Evolutionary conservation across 805 yeast species (phyloP).

Genomic region (Metschnikowia aberdeeniae): DNA sequence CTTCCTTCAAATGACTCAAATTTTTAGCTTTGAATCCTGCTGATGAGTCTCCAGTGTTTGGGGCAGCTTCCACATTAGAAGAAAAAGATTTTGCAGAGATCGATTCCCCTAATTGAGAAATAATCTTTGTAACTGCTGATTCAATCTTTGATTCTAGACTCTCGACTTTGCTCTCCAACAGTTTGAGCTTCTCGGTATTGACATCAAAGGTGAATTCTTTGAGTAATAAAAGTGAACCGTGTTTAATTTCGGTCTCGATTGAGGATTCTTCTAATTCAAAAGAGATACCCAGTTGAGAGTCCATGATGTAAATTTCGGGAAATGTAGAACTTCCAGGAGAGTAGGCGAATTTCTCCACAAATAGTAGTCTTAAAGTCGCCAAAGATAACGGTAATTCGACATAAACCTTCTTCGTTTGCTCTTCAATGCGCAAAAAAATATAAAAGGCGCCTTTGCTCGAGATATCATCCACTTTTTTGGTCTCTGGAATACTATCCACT

Average conservation of each 20-base stretch:
- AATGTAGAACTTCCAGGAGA: slow-evolving; percentile 67
- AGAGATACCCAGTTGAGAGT: slow-evolving; percentile 51
- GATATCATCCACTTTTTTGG: background rate
- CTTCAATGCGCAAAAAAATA: slow-evolving; percentile 49
- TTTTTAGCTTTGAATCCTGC: slow-evolving; percentile 11
- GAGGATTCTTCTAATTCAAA: slow-evolving; percentile 77
- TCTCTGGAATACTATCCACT: background rate
- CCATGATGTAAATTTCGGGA: slow-evolving; percentile 76
- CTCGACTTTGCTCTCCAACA: slow-evolving; percentile 7
- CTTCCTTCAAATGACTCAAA: slow-evolving; percentile 2
- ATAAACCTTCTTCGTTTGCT: slow-evolving; percentile 51
- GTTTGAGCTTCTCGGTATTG: slow-evolving; percentile 2
- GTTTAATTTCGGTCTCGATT: slow-evolving; percentile 49
- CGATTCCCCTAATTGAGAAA: slow-evolving; percentile 11
- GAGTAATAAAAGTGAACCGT: slow-evolving; percentile 40
- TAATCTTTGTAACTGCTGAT: slow-evolving; percentile 6
- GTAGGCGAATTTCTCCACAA: slow-evolving; percentile 84
- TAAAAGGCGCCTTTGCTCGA: background rate
- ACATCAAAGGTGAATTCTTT: background rate
- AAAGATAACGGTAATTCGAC: slow-evolving; percentile 45
- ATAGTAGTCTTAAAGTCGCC: slow-evolving; percentile 59
- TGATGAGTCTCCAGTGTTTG: background rate
- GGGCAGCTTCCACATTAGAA: background rate
- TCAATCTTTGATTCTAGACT: slow-evolving; percentile 10
- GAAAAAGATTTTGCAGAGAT: background rate